phyloP scores from a whole-genome alignment of 495 filamentous ascomycete genomes.

The Xylaria acuta region DNA sequence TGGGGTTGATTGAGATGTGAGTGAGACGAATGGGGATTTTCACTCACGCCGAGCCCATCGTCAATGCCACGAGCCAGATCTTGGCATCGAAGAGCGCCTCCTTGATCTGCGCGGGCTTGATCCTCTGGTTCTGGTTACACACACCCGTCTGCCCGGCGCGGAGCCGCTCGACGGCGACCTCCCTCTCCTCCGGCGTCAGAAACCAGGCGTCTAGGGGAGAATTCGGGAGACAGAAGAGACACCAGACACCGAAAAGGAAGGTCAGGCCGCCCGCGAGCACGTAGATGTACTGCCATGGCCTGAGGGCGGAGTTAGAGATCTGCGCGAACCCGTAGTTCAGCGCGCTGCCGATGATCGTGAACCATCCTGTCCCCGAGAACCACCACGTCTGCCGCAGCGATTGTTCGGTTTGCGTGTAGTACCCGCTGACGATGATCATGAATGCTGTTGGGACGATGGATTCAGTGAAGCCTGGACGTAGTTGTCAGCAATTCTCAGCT shows the following conservation, averaged over 20 bases:
- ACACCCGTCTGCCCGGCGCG: slow-evolving; percentile 66
- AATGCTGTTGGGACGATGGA: slow-evolving; percentile 72
- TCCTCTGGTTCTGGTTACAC: slow-evolving; percentile 56
- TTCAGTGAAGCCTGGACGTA: slow-evolving; percentile 62
- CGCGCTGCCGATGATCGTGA: slow-evolving; percentile 70
- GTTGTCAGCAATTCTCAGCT: neutral
- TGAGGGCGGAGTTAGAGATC: slow-evolving; percentile 60
- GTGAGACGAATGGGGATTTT: no score
- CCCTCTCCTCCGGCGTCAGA: slow-evolving; percentile 57
- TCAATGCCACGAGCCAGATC: slow-evolving; percentile 65
- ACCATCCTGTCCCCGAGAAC: slow-evolving; percentile 70
- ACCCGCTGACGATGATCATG: slow-evolving; percentile 68
- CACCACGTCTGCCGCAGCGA: slow-evolving; percentile 71
- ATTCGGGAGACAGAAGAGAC: slow-evolving; percentile 61
- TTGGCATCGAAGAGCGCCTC: slow-evolving; percentile 67
- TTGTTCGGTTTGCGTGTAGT: slow-evolving; percentile 74
- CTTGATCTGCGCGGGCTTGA: slow-evolving; percentile 63
- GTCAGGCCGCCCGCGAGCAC: slow-evolving; percentile 68
- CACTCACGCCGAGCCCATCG: slow-evolving; percentile 58
- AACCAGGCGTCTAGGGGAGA: slow-evolving; percentile 64
- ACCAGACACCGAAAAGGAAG: slow-evolving; percentile 68
- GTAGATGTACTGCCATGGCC: slow-evolving; percentile 73
- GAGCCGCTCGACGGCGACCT: slow-evolving; percentile 62
- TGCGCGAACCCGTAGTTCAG: slow-evolving; percentile 75
- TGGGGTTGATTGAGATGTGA: neutral